phyloP scores from a whole-genome alignment of 2,329 filamentous ascomycete genomes.

The Didymellaceae sp. region DNA sequence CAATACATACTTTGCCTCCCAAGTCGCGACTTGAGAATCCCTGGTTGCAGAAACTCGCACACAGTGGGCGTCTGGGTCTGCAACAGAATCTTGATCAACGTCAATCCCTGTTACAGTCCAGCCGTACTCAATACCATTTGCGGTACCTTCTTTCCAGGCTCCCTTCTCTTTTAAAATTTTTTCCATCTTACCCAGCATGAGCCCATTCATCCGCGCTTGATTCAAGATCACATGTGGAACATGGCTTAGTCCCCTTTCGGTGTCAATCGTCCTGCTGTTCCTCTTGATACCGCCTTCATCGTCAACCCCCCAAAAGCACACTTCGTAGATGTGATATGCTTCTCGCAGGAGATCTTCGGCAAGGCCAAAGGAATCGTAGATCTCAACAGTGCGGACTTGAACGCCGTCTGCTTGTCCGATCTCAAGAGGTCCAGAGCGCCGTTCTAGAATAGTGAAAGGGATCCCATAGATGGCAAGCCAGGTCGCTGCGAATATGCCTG shows the following conservation, averaged over 20 bases:
- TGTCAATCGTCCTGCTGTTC: slow-evolving; percentile 59
- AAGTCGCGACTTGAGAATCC: slow-evolving; percentile 37
- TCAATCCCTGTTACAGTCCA: slow-evolving; percentile 58
- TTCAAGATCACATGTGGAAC: slow-evolving; percentile 74
- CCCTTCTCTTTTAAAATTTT: slow-evolving; percentile 35
- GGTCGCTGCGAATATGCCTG: slow-evolving; percentile 65
- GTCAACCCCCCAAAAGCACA: slow-evolving; percentile 56
- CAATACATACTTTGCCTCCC: slow-evolving; percentile 49
- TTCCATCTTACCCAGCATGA: slow-evolving; percentile 62
- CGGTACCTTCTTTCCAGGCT: slow-evolving; percentile 30
- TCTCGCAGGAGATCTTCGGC: slow-evolving; percentile 68
- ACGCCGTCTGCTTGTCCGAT: slow-evolving; percentile 70
- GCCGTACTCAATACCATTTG: slow-evolving; percentile 61
- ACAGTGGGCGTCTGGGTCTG: slow-evolving; percentile 40
- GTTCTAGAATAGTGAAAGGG: slow-evolving; percentile 64
- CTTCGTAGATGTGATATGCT: slow-evolving; percentile 70
- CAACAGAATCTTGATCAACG: slow-evolving; percentile 55
- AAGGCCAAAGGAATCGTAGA: slow-evolving; percentile 75
- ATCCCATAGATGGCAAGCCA: slow-evolving; percentile 67
- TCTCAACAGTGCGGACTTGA: slow-evolving; percentile 72
- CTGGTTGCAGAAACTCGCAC: slow-evolving; percentile 44
- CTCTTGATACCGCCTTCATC: slow-evolving; percentile 50
- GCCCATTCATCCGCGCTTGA: slow-evolving; percentile 71
- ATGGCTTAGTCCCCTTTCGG: slow-evolving; percentile 64
- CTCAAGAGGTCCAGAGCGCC: slow-evolving; percentile 60